A percentile compares a stretch with the other conserved stretches of the same genome.
phyloP scores from a whole-genome alignment of 73 alveolate species.

The Breviolum minutum region DNA sequence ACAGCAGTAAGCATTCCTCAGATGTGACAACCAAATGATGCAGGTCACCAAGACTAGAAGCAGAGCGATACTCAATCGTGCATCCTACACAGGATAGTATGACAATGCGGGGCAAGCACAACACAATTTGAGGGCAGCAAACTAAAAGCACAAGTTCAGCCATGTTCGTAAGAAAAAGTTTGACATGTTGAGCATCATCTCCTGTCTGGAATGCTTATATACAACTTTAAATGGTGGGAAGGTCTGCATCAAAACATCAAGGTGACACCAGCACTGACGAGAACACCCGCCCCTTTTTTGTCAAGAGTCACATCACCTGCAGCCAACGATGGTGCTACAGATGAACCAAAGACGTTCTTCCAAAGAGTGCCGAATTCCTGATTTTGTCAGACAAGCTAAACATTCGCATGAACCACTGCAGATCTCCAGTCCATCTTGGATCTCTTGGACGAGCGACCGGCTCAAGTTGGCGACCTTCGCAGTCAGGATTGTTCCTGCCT shows the following conservation, averaged over 20 bases:
- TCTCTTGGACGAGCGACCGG: constrained; percentile 27
- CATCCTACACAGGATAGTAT: background rate
- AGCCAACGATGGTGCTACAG: constrained; percentile 77
- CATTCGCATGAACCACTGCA: too few relatives aligned
- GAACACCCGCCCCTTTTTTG: background rate
- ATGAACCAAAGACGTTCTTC: constrained; percentile 72
- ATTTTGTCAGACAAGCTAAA: too few relatives aligned
- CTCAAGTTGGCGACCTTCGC: constrained; percentile 89
- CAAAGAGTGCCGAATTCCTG: constrained; percentile 70
- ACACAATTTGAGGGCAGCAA: too few relatives aligned
- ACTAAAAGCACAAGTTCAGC: too few relatives aligned
- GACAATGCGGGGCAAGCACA: background rate
- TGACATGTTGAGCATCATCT: too few relatives aligned
- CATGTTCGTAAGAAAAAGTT: too few relatives aligned
- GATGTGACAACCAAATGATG: background rate
- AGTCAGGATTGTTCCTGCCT: constrained; percentile 25
- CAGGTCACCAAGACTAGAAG: background rate
- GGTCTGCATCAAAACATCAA: background rate
- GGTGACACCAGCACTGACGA: background rate
- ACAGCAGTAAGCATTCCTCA: constrained; percentile 94
- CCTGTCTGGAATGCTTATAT: background rate
- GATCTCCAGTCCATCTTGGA: background rate
- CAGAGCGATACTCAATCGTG: background rate
- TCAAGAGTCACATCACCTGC: constrained; percentile 71
- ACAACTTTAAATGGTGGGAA: background rate